Evolutionary conservation across 2,329 filamentous ascomycete genomes (phyloP).

Genomic region (Aspergillus proliferans): DNA sequence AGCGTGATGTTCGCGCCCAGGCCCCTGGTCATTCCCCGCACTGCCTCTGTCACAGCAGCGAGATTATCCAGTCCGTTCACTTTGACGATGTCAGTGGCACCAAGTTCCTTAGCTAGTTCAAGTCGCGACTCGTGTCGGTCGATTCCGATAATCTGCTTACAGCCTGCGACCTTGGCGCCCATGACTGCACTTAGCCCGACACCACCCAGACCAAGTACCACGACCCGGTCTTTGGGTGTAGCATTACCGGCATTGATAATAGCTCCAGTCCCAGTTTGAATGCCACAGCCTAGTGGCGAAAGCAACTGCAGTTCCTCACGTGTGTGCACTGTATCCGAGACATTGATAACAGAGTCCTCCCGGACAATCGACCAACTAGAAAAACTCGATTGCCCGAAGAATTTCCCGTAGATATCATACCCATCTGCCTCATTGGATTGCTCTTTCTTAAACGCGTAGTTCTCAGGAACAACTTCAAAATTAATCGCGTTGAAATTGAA

Average conservation of each 20-base stretch:
- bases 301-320: slow-evolving; percentile 32
- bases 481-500: slow-evolving; percentile 44
- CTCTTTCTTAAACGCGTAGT: neutral
- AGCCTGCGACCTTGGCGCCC: slow-evolving; percentile 42
- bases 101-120: slow-evolving; percentile 34
- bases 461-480: slow-evolving; percentile 1
- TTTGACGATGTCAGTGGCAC: slow-evolving; percentile 33
- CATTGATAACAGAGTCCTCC: slow-evolving; percentile 39
- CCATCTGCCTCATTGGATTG: slow-evolving; percentile 6
- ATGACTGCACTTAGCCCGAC: slow-evolving; percentile 45
- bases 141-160: slow-evolving; percentile 36
- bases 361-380: slow-evolving; percentile 35
- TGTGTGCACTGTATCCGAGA: slow-evolving; percentile 30
- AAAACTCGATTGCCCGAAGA: slow-evolving; percentile 47
- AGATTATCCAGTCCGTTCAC: neutral
- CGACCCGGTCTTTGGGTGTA: slow-evolving; percentile 30
- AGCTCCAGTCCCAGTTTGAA: slow-evolving; percentile 42
- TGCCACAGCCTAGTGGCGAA: slow-evolving; percentile 42
- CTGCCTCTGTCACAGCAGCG: neutral
- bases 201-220: slow-evolving; percentile 42
- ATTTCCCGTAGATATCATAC: slow-evolving; percentile 29
- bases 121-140: slow-evolving; percentile 34
- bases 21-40: slow-evolving; percentile 21
- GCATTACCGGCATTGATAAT: slow-evolving; percentile 35
- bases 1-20: slow-evolving; percentile 42